These are phyloP conservation scores for Thyridium curvatum DNA, from an alignment of 2,329 filamentous ascomycete genomes.

Conservation along the genomic window DNA sequence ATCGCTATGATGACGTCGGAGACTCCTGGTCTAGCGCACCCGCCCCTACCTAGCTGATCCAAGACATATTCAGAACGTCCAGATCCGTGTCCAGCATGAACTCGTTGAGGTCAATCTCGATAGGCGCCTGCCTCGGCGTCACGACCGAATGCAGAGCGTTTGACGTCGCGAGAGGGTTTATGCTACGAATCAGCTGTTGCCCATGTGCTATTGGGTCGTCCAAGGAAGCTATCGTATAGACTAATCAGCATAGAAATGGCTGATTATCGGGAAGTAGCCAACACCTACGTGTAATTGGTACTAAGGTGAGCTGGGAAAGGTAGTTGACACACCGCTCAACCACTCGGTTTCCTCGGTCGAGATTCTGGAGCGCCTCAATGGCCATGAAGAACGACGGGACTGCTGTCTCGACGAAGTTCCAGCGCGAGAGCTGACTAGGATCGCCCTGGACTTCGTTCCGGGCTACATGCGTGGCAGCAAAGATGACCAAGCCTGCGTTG, in stretches of 20 bases:
- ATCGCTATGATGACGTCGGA: no score
- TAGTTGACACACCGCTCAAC: slow-evolving; percentile 6
- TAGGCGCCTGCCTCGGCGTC: slow-evolving; percentile 1
- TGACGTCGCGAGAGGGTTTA: no score
- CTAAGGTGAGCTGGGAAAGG: slow-evolving; percentile 3
- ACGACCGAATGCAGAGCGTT: neutral
- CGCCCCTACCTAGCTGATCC: slow-evolving; percentile 1
- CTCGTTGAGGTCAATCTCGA: slow-evolving; percentile 7
- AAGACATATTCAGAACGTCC: slow-evolving; percentile 5
- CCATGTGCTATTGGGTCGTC: no score
- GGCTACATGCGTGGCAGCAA: slow-evolving; percentile 3
- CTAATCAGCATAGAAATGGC: no score
- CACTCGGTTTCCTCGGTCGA: slow-evolving; percentile 5
- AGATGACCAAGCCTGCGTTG: slow-evolving; percentile 5
- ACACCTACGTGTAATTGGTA: neutral
- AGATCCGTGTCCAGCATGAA: slow-evolving; percentile 7
- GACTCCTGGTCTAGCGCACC: no score
- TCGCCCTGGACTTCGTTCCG: neutral
- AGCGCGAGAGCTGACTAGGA: neutral
- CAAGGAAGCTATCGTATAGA: neutral
- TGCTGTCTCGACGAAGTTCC: slow-evolving; percentile 1
- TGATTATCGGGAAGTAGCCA: no score
- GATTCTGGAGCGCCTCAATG: slow-evolving; percentile 3
- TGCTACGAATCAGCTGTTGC: no score
- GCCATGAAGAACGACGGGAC: slow-evolving; percentile 6